Evolutionary conservation across 1,139 yeast species (phyloP).

Genomic region (Geotrichum klebahnii): DNA sequence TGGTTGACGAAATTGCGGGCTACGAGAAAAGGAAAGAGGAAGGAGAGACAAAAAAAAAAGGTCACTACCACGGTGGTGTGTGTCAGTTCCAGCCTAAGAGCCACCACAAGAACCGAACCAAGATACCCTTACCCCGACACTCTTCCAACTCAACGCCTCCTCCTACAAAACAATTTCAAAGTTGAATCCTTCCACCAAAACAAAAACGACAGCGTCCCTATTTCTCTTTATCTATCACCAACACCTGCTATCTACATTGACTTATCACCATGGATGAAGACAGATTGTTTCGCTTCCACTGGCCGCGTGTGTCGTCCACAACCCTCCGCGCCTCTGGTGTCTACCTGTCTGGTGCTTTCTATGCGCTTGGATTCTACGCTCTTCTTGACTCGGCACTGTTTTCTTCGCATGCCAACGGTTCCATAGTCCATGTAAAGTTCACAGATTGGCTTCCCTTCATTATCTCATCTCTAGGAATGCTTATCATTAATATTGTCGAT

Average conservation of each 20-base stretch:
- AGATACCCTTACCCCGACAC: too few species aligned
- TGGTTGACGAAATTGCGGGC: too few species aligned
- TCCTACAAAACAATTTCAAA: too few species aligned
- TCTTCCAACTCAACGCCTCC: too few species aligned
- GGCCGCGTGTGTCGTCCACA: constrained; percentile 50
- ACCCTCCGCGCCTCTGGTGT: constrained; percentile 72
- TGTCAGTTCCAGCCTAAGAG: too few species aligned
- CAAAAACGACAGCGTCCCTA: neutral
- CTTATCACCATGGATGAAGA: constrained; percentile 11
- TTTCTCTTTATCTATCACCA: neutral
- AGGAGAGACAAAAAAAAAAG: neutral
- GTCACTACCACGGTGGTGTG: neutral
- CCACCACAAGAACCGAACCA: too few species aligned
- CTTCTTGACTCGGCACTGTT: constrained; percentile 84
- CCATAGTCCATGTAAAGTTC: constrained; percentile 79
- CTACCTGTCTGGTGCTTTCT: constrained; percentile 68
- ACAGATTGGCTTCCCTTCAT: constrained; percentile 90
- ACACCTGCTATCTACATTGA: neutral
- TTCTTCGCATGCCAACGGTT: constrained; percentile 80
- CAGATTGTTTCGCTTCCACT: constrained; percentile 30
- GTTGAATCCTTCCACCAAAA: too few species aligned
- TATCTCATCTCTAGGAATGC: constrained; percentile 84
- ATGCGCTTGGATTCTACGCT: constrained; percentile 85
- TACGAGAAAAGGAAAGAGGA: too few species aligned
- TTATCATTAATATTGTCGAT: constrained; percentile 87